Evolutionary conservation across 148 eudicot species (phyloP).

Genomic region (Chenopodium quinoa): DNA sequence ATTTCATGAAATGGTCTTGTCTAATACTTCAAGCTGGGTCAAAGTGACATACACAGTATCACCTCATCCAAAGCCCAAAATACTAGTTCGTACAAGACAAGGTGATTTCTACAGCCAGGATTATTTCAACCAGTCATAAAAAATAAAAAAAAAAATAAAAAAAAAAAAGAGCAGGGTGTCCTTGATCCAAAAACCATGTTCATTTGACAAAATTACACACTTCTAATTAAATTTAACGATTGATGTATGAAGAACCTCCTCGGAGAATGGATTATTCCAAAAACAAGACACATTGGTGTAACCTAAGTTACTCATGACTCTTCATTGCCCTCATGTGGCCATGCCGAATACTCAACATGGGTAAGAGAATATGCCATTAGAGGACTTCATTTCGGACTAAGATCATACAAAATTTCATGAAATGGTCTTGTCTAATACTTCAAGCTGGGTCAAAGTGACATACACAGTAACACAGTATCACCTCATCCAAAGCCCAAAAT

Average conservation of each 20-base stretch:
- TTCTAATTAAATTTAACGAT: neutral
- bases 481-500: neutral
- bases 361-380: neutral
- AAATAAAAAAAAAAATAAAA: neutral
- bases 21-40: no score
- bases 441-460: no score
- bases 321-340: neutral
- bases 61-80: neutral
- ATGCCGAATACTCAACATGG: neutral
- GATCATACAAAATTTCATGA: neutral
- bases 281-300: neutral
- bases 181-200: neutral
- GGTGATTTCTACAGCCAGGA: neutral
- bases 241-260: neutral
- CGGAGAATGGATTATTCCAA: neutral
- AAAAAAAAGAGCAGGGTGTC: neutral
- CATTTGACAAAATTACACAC: neutral
- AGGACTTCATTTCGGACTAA: neutral
- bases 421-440: no score
- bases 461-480: no score
- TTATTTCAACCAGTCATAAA: neutral
- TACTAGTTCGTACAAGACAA: neutral
- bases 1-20: no score
- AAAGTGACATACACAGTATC: no score
- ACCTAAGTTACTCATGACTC: neutral